Percentiles rank a stretch among this genome's conserved stretches.
Evolutionary conservation across 768 basidiomycete genomes (phyloP).

Genomic region (Trametes punicea): DNA sequence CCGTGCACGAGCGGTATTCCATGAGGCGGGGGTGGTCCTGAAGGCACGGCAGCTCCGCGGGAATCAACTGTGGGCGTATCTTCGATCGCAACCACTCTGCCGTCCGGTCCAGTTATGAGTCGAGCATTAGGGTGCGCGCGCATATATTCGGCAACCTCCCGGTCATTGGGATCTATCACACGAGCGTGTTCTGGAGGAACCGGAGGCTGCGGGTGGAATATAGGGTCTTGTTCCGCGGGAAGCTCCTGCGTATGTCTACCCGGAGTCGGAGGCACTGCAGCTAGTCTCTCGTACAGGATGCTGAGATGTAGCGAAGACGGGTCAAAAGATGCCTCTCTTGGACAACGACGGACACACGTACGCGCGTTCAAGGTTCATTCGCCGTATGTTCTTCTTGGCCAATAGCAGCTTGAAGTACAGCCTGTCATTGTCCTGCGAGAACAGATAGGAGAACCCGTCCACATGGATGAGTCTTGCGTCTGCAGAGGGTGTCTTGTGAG

Average conservation of each 20-base stretch:
- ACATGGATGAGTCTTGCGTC: conserved; percentile 1
- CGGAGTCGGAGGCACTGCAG: conserved; percentile 55
- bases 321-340: conserved; percentile 13
- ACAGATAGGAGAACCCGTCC: not conserved
- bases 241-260: conserved; percentile 30
- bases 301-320: conserved; percentile 32
- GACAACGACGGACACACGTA: conserved; percentile 40
- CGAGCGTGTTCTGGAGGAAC: conserved; percentile 22
- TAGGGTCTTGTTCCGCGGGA: conserved; percentile 25
- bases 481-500: not conserved
- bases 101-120: conserved; percentile 45
- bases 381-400: conserved; percentile 78
- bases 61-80: conserved; percentile 39
- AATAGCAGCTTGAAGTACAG: conserved; percentile 76
- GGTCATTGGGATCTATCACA: conserved; percentile 42
- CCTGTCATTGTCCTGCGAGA: conserved; percentile 79
- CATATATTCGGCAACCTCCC: conserved; percentile 46
- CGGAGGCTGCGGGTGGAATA: conserved; percentile 27
- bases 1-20: conserved; percentile 25
- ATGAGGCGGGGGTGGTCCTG: conserved; percentile 24
- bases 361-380: conserved; percentile 88
- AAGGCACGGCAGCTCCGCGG: conserved; percentile 13
- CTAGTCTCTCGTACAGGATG: conserved; percentile 76
- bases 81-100: conserved; percentile 45
- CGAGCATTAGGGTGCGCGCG: conserved; percentile 48